phyloP scores from a whole-genome alignment of 768 basidiomycete species.

The Suillus cothurnatus region DNA sequence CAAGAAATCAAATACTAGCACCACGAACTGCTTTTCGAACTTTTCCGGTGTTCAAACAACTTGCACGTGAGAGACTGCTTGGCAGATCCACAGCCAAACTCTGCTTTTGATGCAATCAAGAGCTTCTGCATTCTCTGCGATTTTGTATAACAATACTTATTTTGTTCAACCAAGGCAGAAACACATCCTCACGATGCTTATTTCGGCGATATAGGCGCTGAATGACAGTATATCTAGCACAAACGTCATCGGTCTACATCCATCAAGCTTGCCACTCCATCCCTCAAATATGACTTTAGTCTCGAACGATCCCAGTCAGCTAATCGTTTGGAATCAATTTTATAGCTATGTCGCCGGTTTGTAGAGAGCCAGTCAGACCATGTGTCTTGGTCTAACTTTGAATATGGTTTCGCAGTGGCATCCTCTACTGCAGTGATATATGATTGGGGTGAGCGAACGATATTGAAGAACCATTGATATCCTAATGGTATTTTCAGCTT shows the following conservation, averaged over 20 bases:
- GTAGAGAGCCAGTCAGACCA: background rate
- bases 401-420: background rate
- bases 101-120: background rate
- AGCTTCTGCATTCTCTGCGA: background rate
- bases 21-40: background rate
- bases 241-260: background rate
- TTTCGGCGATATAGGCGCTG: background rate
- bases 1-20: background rate
- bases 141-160: background rate
- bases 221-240: background rate
- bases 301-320: background rate
- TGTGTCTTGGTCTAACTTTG: background rate
- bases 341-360: background rate
- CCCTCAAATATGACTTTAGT: background rate
- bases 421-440: conserved; percentile 1
- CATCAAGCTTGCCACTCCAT: background rate
- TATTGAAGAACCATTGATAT: background rate
- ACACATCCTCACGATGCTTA: background rate
- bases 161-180: background rate
- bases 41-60: background rate
- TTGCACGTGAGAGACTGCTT: background rate
- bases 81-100: background rate
- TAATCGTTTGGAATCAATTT: background rate
- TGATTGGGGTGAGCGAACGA: background rate
- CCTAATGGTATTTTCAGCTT: background rate